Conservation (phyloP, 352 stramenopile species). For the Phytophthora cryptogea region DNA sequence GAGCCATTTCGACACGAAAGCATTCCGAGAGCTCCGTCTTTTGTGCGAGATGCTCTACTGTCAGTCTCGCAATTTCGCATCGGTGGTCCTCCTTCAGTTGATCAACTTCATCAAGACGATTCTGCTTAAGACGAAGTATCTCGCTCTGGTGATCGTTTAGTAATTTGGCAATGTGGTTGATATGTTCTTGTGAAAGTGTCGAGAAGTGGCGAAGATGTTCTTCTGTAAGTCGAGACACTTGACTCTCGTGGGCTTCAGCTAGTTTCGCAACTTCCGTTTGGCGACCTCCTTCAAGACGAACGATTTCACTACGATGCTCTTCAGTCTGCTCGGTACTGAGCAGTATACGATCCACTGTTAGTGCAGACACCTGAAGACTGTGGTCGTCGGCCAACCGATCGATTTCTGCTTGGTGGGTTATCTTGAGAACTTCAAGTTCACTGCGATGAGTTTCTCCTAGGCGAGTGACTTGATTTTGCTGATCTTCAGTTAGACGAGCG, state of each 20-base stretch:
- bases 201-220: neutral
- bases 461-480: neutral
- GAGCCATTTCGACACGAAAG: neutral
- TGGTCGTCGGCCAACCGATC: neutral
- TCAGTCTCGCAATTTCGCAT: conserved; percentile 1
- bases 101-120: neutral
- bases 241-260: conserved; percentile 3
- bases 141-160: neutral
- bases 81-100: neutral
- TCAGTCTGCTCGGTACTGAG: conserved; percentile 2
- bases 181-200: conserved; percentile 2
- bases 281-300: conserved; percentile 4
- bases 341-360: neutral
- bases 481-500: neutral
- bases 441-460: neutral
- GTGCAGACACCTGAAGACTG: neutral
- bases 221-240: neutral
- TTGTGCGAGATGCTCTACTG: neutral
- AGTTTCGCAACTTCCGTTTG: neutral
- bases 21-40: conserved; percentile 1
- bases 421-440: neutral
- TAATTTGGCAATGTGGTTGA: neutral
- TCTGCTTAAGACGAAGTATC: conserved; percentile 1
- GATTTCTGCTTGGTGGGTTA: neutral
- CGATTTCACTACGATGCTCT: conserved; percentile 1